Conservation (phyloP, 805 yeast species). For the Yamadazyma philogaea region DNA sequence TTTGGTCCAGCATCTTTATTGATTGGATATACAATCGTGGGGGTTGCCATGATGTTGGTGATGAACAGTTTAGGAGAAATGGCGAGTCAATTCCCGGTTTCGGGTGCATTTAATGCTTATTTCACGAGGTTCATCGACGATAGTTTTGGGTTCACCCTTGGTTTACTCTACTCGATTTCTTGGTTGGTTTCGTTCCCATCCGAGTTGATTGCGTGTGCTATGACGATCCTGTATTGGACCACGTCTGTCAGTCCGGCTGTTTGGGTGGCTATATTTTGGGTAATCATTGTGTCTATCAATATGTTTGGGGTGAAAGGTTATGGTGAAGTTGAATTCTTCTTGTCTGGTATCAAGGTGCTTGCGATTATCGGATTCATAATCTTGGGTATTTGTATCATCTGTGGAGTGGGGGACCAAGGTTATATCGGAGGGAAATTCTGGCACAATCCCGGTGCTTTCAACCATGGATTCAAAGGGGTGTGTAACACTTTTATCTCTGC, state of each 20-base stretch:
- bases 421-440: constrained; percentile 35
- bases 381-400: constrained; percentile 30
- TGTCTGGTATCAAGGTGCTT: constrained; percentile 31
- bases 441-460: constrained; percentile 33
- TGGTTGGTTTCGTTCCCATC: constrained; percentile 37
- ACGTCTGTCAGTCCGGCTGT: constrained; percentile 30
- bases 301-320: constrained; percentile 36
- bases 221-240: constrained; percentile 36
- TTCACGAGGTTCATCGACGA: constrained; percentile 35
- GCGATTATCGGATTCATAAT: constrained; percentile 36
- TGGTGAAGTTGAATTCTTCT: constrained; percentile 35
- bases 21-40: constrained; percentile 57
- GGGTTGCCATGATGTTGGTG: constrained; percentile 53
- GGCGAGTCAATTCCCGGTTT: constrained; percentile 46
- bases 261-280: constrained; percentile 34
- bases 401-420: constrained; percentile 35
- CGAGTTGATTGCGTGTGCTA: constrained; percentile 36
- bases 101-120: constrained; percentile 37
- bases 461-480: constrained; percentile 38
- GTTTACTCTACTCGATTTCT: constrained; percentile 32
- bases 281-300: constrained; percentile 27
- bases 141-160: constrained; percentile 36
- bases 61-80: constrained; percentile 62
- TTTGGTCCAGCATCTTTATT: constrained; percentile 44
- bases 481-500: constrained; percentile 34